Evolutionary conservation across 768 basidiomycete genomes (phyloP), one percentile per base, ranked within the genome.

Genomic region (Phanerodontia chrysosporium): DNA sequence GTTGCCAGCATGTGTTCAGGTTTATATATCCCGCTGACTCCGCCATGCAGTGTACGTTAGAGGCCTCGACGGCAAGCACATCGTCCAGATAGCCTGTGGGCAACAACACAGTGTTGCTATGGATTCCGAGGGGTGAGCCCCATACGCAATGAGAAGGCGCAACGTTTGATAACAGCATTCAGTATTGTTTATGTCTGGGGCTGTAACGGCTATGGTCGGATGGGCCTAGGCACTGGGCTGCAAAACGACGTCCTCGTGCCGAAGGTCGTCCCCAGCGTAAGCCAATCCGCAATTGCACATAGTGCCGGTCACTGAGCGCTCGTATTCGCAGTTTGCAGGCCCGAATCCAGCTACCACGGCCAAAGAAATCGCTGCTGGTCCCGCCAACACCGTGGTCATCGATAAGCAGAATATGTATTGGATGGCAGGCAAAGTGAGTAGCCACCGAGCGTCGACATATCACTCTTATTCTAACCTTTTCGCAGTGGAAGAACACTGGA

Each of bases 401-500:
- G 94, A 96, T 69, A 85, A 81, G 49, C 88, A 92, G 66, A 79
- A 82, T n/a, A 90, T 93, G 85, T 92, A 85, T 66, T 95, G 81
- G 80, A 90, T 89, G 85, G 89, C 88, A 45, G 90, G 87, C 36
- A 94, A 89, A 78, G 87, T 83, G 64, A 65, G 66, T 42, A 36
- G 44, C 13, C 21, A 28, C 27, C 45, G 22, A 16, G 10, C 30
- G 5, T 49, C 9, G 28, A n/a, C 53, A 27, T 52, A 36, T 55
- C 52, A 58, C 52, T 28, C 21, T 21, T 7, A 9, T 28, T 5
- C 21, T 51, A 12, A 51, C 28, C 27, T 30, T 30, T 12, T 14
- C 42, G 14, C 70, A 94, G 84, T 98, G 92, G 91, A 98, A 98
- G 73, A 91, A 87, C 63, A 94, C 92, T 6, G 95, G 95, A 12